A percentile compares a stretch with the other conserved stretches of the same genome.
Evolutionary conservation across 176 grass and related monocot species (phyloP).

Genomic region (Carex myosuroides): DNA sequence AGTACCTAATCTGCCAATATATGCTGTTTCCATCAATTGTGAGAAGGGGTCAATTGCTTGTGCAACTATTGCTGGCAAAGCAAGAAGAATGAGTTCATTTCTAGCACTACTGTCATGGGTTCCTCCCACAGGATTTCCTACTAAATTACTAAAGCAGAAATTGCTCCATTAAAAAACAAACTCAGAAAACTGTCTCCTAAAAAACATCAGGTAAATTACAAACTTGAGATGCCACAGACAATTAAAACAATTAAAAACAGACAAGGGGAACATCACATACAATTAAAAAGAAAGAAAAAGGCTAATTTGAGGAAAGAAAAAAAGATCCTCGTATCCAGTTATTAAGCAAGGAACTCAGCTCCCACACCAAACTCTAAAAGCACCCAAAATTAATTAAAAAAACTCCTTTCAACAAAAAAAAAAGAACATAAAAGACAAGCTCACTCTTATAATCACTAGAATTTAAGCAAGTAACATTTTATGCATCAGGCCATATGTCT

Average conservation of each 20-base stretch:
- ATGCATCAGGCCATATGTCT: background rate
- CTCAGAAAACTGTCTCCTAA: background rate
- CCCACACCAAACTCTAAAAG: background rate
- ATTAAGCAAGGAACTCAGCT: background rate
- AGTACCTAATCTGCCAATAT: conserved; percentile 88
- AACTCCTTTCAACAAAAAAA: background rate
- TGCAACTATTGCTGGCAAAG: conserved; percentile 74
- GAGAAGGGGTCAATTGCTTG: conserved; percentile 90
- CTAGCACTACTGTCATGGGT: conserved; percentile 28
- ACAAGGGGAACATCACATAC: background rate
- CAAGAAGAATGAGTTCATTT: conserved; percentile 67
- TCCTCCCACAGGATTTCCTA: conserved; percentile 23
- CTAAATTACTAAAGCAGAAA: conserved; percentile 29
- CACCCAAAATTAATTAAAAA: background rate
- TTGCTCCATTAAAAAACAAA: background rate
- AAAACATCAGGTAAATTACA: background rate
- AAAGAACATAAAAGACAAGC: background rate
- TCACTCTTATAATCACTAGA: background rate
- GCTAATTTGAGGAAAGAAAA: background rate
- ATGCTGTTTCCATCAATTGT: conserved; percentile 92
- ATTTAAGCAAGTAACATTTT: background rate
- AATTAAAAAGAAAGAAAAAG: background rate
- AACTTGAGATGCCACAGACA: background rate
- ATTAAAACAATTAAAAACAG: background rate
- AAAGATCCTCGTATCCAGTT: background rate